phyloP scores from a whole-genome alignment of 768 basidiomycete genomes.

The Lactarius akahatsu region DNA sequence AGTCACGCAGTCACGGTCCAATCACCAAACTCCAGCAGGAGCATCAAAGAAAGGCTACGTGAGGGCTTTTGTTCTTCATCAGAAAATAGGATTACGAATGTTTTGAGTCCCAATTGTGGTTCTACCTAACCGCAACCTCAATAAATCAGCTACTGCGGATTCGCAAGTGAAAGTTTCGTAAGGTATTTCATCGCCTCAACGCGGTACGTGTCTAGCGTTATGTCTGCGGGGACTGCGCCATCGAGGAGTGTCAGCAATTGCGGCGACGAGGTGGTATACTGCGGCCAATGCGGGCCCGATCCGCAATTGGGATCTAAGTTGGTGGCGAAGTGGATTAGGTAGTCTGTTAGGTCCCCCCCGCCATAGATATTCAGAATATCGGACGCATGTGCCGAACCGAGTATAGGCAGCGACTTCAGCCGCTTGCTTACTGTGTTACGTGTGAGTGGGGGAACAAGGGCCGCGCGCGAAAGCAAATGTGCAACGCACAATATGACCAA shows the following conservation, averaged over 20 bases:
- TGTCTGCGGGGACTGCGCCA: not conserved
- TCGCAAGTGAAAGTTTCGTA: conserved; percentile 13
- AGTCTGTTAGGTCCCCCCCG: conserved; percentile 24
- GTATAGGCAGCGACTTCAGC: conserved; percentile 32
- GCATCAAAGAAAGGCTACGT: too few relatives aligned
- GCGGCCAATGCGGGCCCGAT: conserved; percentile 22
- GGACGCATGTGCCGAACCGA: conserved; percentile 33
- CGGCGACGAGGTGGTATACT: conserved; percentile 12
- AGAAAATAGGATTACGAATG: not conserved
- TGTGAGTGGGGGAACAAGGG: not conserved
- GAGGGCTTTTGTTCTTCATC: not conserved
- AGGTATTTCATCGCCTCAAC: conserved; percentile 7
- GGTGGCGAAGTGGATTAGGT: conserved; percentile 32
- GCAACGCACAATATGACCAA: conserved; percentile 39
- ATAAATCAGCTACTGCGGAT: not conserved
- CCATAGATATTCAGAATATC: conserved; percentile 21
- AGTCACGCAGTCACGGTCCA: too few relatives aligned
- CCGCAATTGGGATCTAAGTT: conserved; percentile 34
- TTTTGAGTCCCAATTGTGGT: too few relatives aligned
- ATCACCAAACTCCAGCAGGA: too few relatives aligned
- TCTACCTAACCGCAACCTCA: too few relatives aligned
- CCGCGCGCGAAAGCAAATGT: too few relatives aligned
- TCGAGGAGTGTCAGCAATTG: conserved; percentile 28
- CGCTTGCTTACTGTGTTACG: conserved; percentile 37
- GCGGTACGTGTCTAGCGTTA: conserved; percentile 31